A percentile compares a stretch with the other conserved stretches of the same genome.
These are phyloP conservation scores for Exophiala oligosperma DNA, from an alignment of 2,329 filamentous ascomycete species.

Conservation along the genomic window DNA sequence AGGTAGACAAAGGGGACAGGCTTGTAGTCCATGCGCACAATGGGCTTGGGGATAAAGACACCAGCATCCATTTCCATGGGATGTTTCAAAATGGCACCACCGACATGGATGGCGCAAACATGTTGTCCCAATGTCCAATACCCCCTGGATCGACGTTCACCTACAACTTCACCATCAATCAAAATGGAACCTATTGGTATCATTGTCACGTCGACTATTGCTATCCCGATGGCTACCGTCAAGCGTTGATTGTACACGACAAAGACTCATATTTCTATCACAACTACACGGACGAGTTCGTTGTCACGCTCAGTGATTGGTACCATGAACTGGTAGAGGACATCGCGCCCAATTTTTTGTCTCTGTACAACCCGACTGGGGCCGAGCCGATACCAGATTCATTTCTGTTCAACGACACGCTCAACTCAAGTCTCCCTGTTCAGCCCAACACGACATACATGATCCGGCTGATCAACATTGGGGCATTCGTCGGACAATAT, in stretches of 20 bases:
- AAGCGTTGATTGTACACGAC: constrained; percentile 65
- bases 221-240: constrained; percentile 67
- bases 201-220: constrained; percentile 66
- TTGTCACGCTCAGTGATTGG: constrained; percentile 71
- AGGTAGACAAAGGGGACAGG: constrained; percentile 71
- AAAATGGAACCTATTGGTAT: constrained; percentile 63
- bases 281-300: constrained; percentile 60
- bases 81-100: constrained; percentile 75
- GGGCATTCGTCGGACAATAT: constrained; percentile 62
- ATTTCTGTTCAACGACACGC: constrained; percentile 67
- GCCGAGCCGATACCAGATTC: constrained; percentile 68
- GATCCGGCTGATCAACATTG: constrained; percentile 73
- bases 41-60: constrained; percentile 64
- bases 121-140: constrained; percentile 68
- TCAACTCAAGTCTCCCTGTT: constrained; percentile 58
- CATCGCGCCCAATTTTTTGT: constrained; percentile 40
- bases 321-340: constrained; percentile 66
- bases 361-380: constrained; percentile 54
- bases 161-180: constrained; percentile 65
- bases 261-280: constrained; percentile 53
- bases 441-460: constrained; percentile 70
- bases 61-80: constrained; percentile 73
- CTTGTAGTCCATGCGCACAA: constrained; percentile 70
- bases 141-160: constrained; percentile 62
- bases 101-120: constrained; percentile 70